These are phyloP conservation scores for Populus ilicifolia DNA, from an alignment of 345 rosid species.

Conservation along the genomic window DNA sequence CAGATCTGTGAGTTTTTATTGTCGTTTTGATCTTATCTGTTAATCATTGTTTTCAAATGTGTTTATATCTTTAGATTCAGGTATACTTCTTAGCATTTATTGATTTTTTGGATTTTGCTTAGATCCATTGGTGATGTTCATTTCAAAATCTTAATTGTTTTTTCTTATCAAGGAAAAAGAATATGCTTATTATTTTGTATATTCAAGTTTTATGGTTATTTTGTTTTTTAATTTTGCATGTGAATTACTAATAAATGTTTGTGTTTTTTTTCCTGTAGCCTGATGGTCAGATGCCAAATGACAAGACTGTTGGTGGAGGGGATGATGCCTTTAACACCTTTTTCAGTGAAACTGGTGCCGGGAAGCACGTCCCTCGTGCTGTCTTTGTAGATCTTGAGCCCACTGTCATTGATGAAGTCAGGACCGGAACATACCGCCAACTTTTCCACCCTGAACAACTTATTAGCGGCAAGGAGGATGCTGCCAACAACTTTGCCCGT, in stretches of 20 bases:
- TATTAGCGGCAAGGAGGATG: conserved; percentile 33
- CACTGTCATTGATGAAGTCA: conserved; percentile 27
- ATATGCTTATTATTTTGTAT: background rate
- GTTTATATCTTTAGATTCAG: background rate
- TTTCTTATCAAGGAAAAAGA: background rate
- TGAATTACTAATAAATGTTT: background rate
- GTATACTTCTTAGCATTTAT: background rate
- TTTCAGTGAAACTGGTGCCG: conserved; percentile 33
- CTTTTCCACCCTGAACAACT: conserved; percentile 31
- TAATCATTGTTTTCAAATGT: background rate
- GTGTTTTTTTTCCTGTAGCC: background rate
- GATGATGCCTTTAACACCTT: conserved; percentile 31
- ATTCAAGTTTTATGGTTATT: background rate
- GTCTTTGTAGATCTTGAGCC: conserved; percentile 30
- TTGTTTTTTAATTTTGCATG: background rate
- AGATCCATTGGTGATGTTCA: background rate
- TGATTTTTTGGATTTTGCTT: background rate
- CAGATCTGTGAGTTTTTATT: background rate
- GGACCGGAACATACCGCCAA: conserved; percentile 27
- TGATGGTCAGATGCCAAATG: conserved; percentile 32
- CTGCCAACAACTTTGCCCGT: conserved; percentile 33
- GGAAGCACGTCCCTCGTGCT: conserved; percentile 31
- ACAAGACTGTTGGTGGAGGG: conserved; percentile 27
- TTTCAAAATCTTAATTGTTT: no score
- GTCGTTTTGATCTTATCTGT: background rate